Base-by-base conservation (phyloP, 306 rosid species). In the Fragaria iinumae region DNA sequence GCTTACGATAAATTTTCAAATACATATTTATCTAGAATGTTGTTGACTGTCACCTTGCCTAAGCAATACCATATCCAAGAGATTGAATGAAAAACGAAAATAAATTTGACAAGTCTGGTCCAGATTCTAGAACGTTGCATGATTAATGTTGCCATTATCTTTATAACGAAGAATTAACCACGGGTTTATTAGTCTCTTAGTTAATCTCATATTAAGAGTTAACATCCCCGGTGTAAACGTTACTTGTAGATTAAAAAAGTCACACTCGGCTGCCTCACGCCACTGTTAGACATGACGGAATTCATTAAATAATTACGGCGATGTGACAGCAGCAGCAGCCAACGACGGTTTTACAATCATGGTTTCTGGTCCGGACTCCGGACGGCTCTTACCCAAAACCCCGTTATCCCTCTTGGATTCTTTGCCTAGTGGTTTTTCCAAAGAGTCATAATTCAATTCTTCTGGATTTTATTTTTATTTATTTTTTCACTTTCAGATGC, bases 261-360 rank as follows among this genome's bases (percentile, higher is more conserved):
- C 63, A 56, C 32, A 21, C 63, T 21, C 14, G 32, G 63, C 32
- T 56, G 11, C 32, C 6, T 56, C 41, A 65, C 71, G 69, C 53
- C 70, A 55, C 55, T 21, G 34, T 67, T 82, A 0, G 79, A 56
- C 11, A 74, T 39, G 71, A 82, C 76, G 72, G 76, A 68, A 21
- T 23, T 9, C 8, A 59, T 25, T 25, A 25, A 59, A 11, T 25
- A 39, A 36, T 74, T 39, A 72, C 67, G 48, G 77, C 66, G 72
- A 71, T 64, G 74, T 45, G 76, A 83, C 71, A 56, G 70, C 77
- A 20, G 65, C 39, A 1, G 65, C 67, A 4, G 72, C 62, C 79
- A 41, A 76, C 57, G 27, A 36, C 27, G 8, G 39, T 65, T 65
- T 34, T 38, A 65, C 20, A 3, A 21, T 73, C 11, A 9, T 57